Evolutionary conservation across 176 grass and related monocot genomes (phyloP), one percentile per base, ranked within the genome.

Genomic region (Poa pratensis): DNA sequence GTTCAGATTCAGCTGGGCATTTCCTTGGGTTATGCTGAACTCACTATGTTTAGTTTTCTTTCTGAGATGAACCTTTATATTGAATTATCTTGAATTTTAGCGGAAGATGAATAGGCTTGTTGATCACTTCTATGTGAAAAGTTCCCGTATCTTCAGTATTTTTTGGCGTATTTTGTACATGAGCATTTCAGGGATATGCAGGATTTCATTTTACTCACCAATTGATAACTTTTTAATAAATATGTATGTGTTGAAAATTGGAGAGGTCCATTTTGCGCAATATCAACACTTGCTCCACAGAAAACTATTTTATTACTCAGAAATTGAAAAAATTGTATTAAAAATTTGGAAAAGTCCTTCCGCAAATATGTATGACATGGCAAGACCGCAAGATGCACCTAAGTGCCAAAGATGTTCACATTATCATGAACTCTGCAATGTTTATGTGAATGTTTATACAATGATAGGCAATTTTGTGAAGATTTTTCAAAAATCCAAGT

Each of bases 1-100:
- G 15, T 37, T 79, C 57, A 34, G 79, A 90, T 80, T 90, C 57
- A 58, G 35, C 46, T 77, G 52, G 22, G 39, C n/a, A 51, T 76
- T 26, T 49, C 34, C 35, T 75, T 77, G 71, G 71, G 43, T 42
- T 77, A 43, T 76, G 69, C 42, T 77, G 3, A 26, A 59, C 3
- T 57, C 51, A 35, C 53, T 45, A 61, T 18, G 20, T 3, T 58
- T 6, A 10, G 57, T n/a, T 30, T 17, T 32, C n/a, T 62, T 1
- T 30, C 11, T 15, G 20, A 59, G 43, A 51, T 20, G 78, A 52
- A 43, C 5, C 51, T 35, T 3, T 46, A 9, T 65, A 23, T 67
- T 64, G 37, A 83, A 53, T 53, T 63, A 17, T 3, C 7, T 64
- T 63, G 0, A 22, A 78, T 78, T 82, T 62, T 34, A 69, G 40